Evolutionary conservation across 2,329 filamentous ascomycete genomes (phyloP).

Genomic region (Periconia macrospinosa): DNA sequence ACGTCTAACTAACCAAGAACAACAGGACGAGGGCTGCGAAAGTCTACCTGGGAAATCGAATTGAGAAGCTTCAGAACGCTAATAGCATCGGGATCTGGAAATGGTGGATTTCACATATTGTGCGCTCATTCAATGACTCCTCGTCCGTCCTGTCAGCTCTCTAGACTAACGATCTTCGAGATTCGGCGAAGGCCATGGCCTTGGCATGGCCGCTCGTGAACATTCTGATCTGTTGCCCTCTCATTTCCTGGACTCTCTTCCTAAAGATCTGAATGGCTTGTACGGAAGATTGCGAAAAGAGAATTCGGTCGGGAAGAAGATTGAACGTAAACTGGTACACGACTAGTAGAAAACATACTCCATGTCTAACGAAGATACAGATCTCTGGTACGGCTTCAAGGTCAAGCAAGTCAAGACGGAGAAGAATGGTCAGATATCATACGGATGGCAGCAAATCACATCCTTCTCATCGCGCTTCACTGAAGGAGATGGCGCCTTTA

Average conservation of each 20-base stretch:
- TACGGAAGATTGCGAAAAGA: neutral
- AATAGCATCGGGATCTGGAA: neutral
- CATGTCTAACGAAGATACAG: neutral
- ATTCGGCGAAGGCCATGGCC: neutral
- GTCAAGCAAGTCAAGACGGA: neutral
- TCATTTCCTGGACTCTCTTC: neutral
- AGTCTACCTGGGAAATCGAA: neutral
- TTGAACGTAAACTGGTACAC: neutral
- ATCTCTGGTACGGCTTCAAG: constrained; percentile 1
- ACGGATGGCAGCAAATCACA: neutral
- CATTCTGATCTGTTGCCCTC: neutral
- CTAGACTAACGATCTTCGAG: neutral
- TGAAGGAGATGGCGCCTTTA: neutral
- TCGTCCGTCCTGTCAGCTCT: neutral
- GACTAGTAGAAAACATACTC: neutral
- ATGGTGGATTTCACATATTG: neutral
- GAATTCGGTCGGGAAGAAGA: neutral
- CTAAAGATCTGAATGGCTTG: neutral
- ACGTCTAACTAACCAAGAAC: neutral
- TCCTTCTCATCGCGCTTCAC: neutral
- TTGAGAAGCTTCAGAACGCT: neutral
- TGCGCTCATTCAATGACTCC: neutral
- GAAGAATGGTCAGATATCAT: neutral
- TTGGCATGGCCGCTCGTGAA: neutral
- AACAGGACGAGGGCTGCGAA: neutral